Percentiles rank a stretch among this genome's conserved stretches.
These are phyloP conservation scores for Hysterangium stoloniferum DNA, from an alignment of 768 basidiomycete genomes.

Conservation along the genomic window DNA sequence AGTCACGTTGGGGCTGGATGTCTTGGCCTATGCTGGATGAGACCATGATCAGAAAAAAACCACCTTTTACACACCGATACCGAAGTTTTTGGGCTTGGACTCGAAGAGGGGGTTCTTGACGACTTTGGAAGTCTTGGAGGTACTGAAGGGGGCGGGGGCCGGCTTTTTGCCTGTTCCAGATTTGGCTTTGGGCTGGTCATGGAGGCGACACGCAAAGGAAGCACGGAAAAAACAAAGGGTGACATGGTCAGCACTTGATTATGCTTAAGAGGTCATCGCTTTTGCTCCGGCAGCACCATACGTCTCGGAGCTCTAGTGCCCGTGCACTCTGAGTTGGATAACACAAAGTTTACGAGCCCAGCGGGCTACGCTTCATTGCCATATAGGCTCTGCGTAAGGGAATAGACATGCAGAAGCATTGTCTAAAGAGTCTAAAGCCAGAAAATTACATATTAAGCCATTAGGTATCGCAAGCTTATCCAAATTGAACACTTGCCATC, in stretches of 20 bases:
- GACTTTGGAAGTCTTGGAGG: conserved; percentile 62
- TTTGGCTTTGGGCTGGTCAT: conserved; percentile 83
- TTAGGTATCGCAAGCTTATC: conserved; percentile 26
- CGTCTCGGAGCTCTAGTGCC: conserved; percentile 49
- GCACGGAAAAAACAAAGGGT: conserved; percentile 18
- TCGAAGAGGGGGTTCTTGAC: conserved; percentile 98
- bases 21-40: conserved; percentile 66
- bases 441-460: conserved; percentile 31
- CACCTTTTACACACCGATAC: conserved; percentile 63
- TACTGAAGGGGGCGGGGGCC: conserved; percentile 76
- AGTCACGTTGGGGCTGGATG: conserved; percentile 79
- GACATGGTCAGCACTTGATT: conserved; percentile 13
- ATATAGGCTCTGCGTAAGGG: conserved; percentile 41
- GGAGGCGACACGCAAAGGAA: conserved; percentile 57
- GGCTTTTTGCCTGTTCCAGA: conserved; percentile 73
- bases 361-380: conserved; percentile 21
- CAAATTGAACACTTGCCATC: conserved; percentile 21
- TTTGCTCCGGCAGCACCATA: conserved; percentile 25
- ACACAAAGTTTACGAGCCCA: conserved; percentile 30
- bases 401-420: conserved; percentile 32
- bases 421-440: conserved; percentile 24
- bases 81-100: conserved; percentile 84
- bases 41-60: neutral
- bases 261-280: neutral
- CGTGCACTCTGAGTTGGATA: conserved; percentile 18